phyloP scores from a whole-genome alignment of 2,329 filamentous ascomycete species.

The Colletotrichum sp. region DNA sequence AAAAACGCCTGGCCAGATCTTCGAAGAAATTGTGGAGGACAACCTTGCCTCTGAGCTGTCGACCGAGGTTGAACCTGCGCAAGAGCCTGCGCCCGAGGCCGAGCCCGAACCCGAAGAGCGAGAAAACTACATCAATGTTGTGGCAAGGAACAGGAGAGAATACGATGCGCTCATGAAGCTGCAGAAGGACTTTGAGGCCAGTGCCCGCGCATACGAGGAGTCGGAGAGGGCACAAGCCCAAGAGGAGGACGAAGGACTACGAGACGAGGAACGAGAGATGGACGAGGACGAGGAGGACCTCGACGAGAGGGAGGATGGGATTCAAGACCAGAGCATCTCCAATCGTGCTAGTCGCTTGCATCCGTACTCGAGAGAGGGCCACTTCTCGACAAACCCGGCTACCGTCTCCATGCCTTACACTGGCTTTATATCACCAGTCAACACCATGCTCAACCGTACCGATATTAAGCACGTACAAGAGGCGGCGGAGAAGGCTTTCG shows the following conservation, averaged over 20 bases:
- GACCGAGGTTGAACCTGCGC: conserved; percentile 36
- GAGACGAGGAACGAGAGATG: conserved; percentile 39
- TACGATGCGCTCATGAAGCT: conserved; percentile 58
- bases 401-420: conserved; percentile 77
- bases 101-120: conserved; percentile 42
- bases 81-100: conserved; percentile 47
- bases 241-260: conserved; percentile 39
- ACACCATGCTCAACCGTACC: conserved; percentile 68
- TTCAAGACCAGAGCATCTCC: conserved; percentile 5
- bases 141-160: conserved; percentile 60
- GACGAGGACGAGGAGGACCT: conserved; percentile 36
- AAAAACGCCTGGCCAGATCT: background rate
- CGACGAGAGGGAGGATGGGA: conserved; percentile 31
- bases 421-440: conserved; percentile 74
- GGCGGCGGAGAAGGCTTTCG: conserved; percentile 76
- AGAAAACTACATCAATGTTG: conserved; percentile 48
- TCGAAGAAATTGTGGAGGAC: background rate
- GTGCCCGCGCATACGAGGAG: conserved; percentile 36
- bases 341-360: conserved; percentile 64
- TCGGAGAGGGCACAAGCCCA: conserved; percentile 32
- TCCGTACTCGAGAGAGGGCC: conserved; percentile 74
- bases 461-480: conserved; percentile 77
- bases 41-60: conserved; percentile 10
- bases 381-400: conserved; percentile 73
- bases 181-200: conserved; percentile 61